These are phyloP conservation scores for Mrakia blollopis DNA, from an alignment of 768 basidiomycete genomes.

Conservation along the genomic window DNA sequence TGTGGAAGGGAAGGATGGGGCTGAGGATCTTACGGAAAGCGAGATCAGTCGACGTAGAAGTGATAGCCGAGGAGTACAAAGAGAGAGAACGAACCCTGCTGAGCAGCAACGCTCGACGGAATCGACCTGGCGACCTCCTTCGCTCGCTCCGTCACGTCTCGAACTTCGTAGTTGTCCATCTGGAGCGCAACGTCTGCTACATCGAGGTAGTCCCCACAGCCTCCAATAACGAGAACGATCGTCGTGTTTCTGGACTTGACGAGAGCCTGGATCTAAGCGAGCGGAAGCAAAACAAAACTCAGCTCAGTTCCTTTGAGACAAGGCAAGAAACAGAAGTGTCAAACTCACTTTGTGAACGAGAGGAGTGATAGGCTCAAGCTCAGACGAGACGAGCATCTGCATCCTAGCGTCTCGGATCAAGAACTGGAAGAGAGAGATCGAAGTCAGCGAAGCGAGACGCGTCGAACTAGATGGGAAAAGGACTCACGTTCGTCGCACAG, in stretches of 20 bases:
- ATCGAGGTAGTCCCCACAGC: slow-evolving; percentile 10
- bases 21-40: background rate
- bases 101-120: background rate
- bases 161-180: slow-evolving; percentile 4
- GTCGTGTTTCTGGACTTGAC: background rate
- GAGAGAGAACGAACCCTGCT: background rate
- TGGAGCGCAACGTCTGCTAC: background rate
- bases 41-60: background rate
- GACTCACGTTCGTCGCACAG: slow-evolving; percentile 12
- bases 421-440: background rate
- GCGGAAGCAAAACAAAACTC: too few species aligned
- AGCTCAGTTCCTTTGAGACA: too few species aligned
- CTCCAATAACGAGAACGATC: slow-evolving; percentile 11
- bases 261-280: background rate
- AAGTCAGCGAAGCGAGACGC: background rate
- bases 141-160: background rate
- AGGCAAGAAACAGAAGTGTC: too few species aligned
- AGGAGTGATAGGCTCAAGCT: slow-evolving; percentile 14
- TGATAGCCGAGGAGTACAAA: too few species aligned
- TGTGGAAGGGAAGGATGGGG: background rate
- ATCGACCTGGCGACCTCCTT: background rate
- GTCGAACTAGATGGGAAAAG: background rate
- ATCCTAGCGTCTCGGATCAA: slow-evolving; percentile 5
- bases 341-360: background rate
- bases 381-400: background rate